A percentile compares a stretch with the other conserved stretches of the same genome.
These are phyloP conservation scores for Ensete glaucum DNA, from an alignment of 176 grass and related monocot species.

Conservation along the genomic window DNA sequence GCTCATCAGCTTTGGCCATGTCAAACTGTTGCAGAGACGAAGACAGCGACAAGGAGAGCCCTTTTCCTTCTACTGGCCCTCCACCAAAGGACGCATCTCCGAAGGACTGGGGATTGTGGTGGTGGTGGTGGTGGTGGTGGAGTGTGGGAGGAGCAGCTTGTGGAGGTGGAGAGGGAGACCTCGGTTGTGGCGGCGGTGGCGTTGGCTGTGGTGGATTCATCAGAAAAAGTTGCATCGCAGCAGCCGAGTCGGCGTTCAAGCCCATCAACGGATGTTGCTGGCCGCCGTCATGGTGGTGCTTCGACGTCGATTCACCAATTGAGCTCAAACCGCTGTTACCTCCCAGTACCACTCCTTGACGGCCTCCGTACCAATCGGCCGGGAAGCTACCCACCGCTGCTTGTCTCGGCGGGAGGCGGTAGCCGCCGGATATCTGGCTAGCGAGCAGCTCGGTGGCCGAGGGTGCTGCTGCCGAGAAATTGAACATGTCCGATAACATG, in stretches of 20 bases:
- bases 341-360: slow-evolving; percentile 6
- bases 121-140: slow-evolving; percentile 38
- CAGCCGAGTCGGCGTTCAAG: slow-evolving; percentile 9
- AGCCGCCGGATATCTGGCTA: slow-evolving; percentile 58
- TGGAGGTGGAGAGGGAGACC: slow-evolving; percentile 51
- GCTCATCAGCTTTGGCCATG: slow-evolving; percentile 79
- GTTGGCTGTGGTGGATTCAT: slow-evolving; percentile 7
- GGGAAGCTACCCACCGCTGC: slow-evolving; percentile 21
- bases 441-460: slow-evolving; percentile 76
- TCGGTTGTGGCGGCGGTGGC: slow-evolving; percentile 1
- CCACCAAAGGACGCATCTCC: slow-evolving; percentile 20
- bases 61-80: slow-evolving; percentile 64
- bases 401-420: slow-evolving; percentile 39
- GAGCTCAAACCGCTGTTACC: background rate
- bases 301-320: slow-evolving; percentile 3
- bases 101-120: slow-evolving; percentile 57
- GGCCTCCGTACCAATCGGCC: slow-evolving; percentile 40
- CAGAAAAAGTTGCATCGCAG: slow-evolving; percentile 20
- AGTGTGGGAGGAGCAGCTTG: slow-evolving; percentile 35
- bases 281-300: slow-evolving; percentile 18
- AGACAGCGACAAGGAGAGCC: slow-evolving; percentile 75
- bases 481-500: slow-evolving; percentile 99
- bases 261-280: slow-evolving; percentile 15
- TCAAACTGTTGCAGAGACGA: slow-evolving; percentile 84
- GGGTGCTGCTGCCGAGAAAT: slow-evolving; percentile 41